phyloP scores from a whole-genome alignment of 2,329 filamentous ascomycete genomes.

The Trichoderma harzianum region DNA sequence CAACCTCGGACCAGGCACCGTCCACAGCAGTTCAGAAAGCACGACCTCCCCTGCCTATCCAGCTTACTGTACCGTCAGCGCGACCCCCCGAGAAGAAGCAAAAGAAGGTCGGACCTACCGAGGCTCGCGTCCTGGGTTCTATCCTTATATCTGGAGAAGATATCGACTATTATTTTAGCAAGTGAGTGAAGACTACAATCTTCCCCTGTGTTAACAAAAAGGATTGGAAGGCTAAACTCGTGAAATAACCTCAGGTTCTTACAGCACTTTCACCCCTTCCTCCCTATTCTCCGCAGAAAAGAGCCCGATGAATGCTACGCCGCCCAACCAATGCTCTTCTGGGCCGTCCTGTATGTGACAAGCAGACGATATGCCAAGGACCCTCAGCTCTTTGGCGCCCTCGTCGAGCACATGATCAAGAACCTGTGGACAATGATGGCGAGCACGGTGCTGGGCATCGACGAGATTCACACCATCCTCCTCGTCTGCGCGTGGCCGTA shows the following conservation, averaged over 20 bases:
- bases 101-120: conserved; percentile 28
- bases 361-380: conserved; percentile 48
- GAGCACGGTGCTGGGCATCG: conserved; percentile 42
- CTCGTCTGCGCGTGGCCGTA: conserved; percentile 51
- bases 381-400: conserved; percentile 39
- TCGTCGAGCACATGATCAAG: conserved; percentile 45
- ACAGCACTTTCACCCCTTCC: conserved; percentile 49
- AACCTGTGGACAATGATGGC: conserved; percentile 46
- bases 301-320: conserved; percentile 52
- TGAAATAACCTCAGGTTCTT: conserved; percentile 41
- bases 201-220: background rate
- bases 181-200: conserved; percentile 30
- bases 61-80: conserved; percentile 27
- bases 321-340: conserved; percentile 48
- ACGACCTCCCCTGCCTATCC: conserved; percentile 20
- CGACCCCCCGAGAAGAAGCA: conserved; percentile 23
- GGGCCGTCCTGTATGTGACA: conserved; percentile 51
- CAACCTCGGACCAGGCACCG: conserved; percentile 24
- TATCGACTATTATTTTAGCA: conserved; percentile 54
- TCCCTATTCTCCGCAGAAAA: conserved; percentile 48
- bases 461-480: conserved; percentile 51
- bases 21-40: conserved; percentile 16
- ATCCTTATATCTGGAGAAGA: conserved; percentile 50
- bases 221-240: background rate
- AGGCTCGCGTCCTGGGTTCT: conserved; percentile 45